phyloP scores from a whole-genome alignment of 1,284 basidiomycete species.

The Golubevia sp. region DNA sequence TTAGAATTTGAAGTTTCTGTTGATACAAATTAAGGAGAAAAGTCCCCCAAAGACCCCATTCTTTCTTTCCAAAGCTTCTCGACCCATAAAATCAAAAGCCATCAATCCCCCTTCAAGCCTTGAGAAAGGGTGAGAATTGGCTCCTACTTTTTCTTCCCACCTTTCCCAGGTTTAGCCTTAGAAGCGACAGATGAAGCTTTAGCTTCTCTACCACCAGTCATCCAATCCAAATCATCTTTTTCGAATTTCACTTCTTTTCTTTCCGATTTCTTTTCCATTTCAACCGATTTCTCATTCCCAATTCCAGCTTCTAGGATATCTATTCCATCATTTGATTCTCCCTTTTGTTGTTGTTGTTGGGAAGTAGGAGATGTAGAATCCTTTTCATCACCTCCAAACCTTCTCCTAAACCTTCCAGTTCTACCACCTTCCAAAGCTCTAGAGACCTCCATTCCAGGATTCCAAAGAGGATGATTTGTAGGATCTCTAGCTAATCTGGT shows the following conservation, averaged over 20 bases:
- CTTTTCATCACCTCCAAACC: conserved; percentile 38
- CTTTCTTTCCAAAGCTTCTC: too few relatives aligned
- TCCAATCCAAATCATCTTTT: conserved; percentile 55
- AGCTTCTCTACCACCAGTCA: conserved; percentile 57
- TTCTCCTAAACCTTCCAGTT: conserved; percentile 49
- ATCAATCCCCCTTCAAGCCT: too few relatives aligned
- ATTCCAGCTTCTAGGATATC: conserved; percentile 10
- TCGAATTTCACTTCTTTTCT: conserved; percentile 43
- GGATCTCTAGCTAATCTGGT: conserved; percentile 45
- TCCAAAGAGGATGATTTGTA: conserved; percentile 59
- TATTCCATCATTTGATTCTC: too few relatives aligned
- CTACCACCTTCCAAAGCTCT: conserved; percentile 48
- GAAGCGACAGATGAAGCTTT: conserved; percentile 31
- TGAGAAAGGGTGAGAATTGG: too few relatives aligned
- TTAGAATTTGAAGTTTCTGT: too few relatives aligned
- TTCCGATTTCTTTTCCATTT: conserved; percentile 5
- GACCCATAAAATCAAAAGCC: too few relatives aligned
- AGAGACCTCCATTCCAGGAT: conserved; percentile 21
- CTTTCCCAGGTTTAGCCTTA: conserved; percentile 42
- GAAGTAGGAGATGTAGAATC: conserved; percentile 8
- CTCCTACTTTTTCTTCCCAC: conserved; percentile 26
- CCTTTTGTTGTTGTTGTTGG: too few relatives aligned
- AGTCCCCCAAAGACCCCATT: too few relatives aligned
- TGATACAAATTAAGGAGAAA: too few relatives aligned
- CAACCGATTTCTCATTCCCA: conserved; percentile 1